These are phyloP conservation scores for Cichorium intybus DNA, from an alignment of 140 eudicot genomes.

Conservation along the genomic window DNA sequence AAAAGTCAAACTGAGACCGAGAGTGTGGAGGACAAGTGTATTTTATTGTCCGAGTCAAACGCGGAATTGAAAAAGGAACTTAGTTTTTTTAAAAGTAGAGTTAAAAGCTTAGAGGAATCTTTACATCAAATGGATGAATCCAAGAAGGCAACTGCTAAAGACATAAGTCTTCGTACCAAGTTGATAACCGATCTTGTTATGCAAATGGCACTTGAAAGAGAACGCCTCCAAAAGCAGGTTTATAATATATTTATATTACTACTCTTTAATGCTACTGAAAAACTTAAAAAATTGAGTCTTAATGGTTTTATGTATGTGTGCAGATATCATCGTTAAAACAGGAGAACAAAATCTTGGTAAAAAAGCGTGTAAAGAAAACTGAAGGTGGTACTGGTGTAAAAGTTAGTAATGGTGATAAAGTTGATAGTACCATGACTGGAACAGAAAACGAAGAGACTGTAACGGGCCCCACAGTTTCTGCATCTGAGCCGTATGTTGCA, in stretches of 20 bases:
- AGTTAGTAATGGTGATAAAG: constrained; percentile 31
- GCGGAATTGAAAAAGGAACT: constrained; percentile 58
- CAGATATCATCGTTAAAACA: constrained; percentile 64
- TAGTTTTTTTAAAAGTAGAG: constrained; percentile 35
- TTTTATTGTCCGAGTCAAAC: constrained; percentile 64
- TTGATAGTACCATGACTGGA: constrained; percentile 20
- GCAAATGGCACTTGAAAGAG: constrained; percentile 85
- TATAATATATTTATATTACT: constrained; percentile 24
- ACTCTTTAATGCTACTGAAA: neutral
- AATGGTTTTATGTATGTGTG: constrained; percentile 18
- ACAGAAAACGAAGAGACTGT: constrained; percentile 25
- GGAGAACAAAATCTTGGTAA: constrained; percentile 51
- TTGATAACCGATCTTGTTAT: constrained; percentile 62
- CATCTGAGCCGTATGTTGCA: constrained; percentile 31
- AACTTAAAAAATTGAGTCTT: neutral
- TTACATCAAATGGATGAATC: constrained; percentile 66
- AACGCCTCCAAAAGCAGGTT: constrained; percentile 94
- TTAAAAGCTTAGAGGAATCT: constrained; percentile 57
- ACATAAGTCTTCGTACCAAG: constrained; percentile 58
- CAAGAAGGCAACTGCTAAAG: constrained; percentile 66
- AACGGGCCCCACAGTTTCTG: constrained; percentile 21
- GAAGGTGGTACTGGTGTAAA: constrained; percentile 25
- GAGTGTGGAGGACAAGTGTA: constrained; percentile 75
- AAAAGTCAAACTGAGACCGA: constrained; percentile 48
- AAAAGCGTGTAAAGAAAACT: constrained; percentile 30